Evolutionary conservation across 106 monocot species (phyloP).

Genomic region (Acorus calamus): DNA sequence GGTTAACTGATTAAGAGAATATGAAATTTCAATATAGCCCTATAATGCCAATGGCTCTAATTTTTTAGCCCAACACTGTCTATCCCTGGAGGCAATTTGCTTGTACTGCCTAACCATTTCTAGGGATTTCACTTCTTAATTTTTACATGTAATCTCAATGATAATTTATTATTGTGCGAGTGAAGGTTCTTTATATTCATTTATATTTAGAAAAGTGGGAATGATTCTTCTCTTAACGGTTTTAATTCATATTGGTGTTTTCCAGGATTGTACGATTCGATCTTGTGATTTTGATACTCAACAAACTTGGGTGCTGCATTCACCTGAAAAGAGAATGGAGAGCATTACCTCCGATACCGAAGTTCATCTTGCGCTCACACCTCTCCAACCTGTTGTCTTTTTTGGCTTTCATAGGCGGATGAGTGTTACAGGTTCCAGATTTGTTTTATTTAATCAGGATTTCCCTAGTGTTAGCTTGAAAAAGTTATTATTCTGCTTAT

Average conservation of each 20-base stretch:
- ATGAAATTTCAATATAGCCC: no score
- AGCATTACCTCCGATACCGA: slow-evolving; percentile 66
- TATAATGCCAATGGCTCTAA: no score
- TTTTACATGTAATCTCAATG: no score
- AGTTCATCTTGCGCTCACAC: slow-evolving; percentile 92
- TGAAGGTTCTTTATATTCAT: no score
- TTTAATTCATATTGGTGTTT: slow-evolving; percentile 2
- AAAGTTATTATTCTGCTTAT: slow-evolving; percentile 8
- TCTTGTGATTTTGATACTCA: slow-evolving; percentile 96
- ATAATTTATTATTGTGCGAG: no score
- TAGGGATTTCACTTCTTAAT: no score
- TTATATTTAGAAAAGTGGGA: no score
- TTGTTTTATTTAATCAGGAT: neutral
- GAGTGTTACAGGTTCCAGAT: slow-evolving; percentile 87
- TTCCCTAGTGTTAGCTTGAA: neutral
- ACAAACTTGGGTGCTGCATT: slow-evolving; percentile 88
- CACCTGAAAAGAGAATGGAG: slow-evolving; percentile 83
- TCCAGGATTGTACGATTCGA: slow-evolving; percentile 85
- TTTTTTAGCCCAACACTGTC: no score
- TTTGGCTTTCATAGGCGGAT: slow-evolving; percentile 90
- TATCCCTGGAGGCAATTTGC: no score
- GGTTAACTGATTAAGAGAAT: no score
- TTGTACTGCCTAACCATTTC: no score
- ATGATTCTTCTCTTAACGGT: neutral
- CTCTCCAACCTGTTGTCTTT: slow-evolving; percentile 91